Percentiles rank a stretch among this genome's conserved stretches.
Evolutionary conservation across 331 rosid species (phyloP).

Genomic region (Cucumis variabilis): DNA sequence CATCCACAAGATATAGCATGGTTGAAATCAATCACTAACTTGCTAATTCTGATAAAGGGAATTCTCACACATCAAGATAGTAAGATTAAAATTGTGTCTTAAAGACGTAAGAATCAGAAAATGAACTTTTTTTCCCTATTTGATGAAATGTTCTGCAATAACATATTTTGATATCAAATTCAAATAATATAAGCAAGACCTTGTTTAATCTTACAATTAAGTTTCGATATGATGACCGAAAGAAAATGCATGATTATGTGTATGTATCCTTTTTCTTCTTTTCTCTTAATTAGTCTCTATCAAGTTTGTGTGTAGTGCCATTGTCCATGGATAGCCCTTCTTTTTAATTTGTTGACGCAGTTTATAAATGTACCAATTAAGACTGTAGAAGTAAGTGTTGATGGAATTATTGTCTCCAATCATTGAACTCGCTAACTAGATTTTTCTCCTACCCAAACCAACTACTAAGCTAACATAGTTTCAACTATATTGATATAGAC

Average conservation of each 20-base stretch:
- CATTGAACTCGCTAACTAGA: constrained; percentile 69
- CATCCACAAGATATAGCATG: constrained; percentile 57
- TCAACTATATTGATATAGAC: too few species aligned
- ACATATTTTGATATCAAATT: background rate
- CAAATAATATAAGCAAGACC: background rate
- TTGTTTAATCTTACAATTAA: background rate
- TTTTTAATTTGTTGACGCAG: background rate
- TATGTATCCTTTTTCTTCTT: too few species aligned
- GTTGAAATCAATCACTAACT: constrained; percentile 60
- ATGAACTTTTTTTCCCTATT: background rate
- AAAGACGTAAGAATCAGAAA: background rate
- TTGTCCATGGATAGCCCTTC: background rate
- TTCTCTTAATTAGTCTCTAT: background rate
- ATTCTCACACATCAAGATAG: constrained; percentile 72
- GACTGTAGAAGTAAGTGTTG: constrained; percentile 58
- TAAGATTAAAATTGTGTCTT: constrained; percentile 34
- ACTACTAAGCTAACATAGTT: too few species aligned
- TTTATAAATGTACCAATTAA: constrained; percentile 50
- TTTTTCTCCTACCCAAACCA: constrained; percentile 48
- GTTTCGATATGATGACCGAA: background rate
- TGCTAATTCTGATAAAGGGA: constrained; percentile 71
- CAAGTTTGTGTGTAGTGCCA: background rate
- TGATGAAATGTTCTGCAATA: background rate
- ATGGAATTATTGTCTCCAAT: constrained; percentile 68
- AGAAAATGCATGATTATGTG: background rate